A percentile compares a stretch with the other conserved stretches of the same genome.
Evolutionary conservation across 805 yeast genomes (phyloP).

Genomic region (Spathaspora sp.): DNA sequence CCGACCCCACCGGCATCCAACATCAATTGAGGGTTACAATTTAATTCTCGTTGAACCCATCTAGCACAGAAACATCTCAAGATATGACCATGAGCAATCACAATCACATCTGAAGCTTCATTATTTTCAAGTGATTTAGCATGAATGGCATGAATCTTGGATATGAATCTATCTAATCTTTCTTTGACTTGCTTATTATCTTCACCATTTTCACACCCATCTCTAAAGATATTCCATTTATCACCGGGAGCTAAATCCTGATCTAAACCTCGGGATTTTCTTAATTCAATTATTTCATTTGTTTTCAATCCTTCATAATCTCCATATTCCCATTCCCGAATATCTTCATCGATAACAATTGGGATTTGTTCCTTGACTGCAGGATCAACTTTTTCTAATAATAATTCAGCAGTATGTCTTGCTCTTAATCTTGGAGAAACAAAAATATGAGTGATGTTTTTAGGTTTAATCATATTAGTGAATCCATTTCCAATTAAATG

Average conservation of each 20-base stretch:
- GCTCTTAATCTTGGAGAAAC: constrained; percentile 85
- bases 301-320: constrained; percentile 87
- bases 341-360: constrained; percentile 54
- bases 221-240: constrained; percentile 80
- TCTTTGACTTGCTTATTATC: constrained; percentile 57
- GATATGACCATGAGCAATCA: constrained; percentile 93
- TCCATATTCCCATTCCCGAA: constrained; percentile 96
- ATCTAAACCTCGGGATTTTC: constrained; percentile 54
- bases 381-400: constrained; percentile 40
- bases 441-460: constrained; percentile 57
- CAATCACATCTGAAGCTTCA: constrained; percentile 66
- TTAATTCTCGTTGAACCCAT: constrained; percentile 68
- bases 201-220: constrained; percentile 94
- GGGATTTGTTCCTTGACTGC: constrained; percentile 33
- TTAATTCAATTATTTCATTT: constrained; percentile 56
- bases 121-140: constrained; percentile 45
- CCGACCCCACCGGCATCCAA: constrained; percentile 96
- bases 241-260: constrained; percentile 21
- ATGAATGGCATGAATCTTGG: constrained; percentile 60
- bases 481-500: constrained; percentile 58
- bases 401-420: constrained; percentile 62
- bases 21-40: constrained; percentile 72
- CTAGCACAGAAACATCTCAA: constrained; percentile 85
- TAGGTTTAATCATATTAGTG: constrained; percentile 57
- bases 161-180: constrained; percentile 70